Conservation (phyloP, 2,329 filamentous ascomycete genomes). For the Fusarium succisae region DNA sequence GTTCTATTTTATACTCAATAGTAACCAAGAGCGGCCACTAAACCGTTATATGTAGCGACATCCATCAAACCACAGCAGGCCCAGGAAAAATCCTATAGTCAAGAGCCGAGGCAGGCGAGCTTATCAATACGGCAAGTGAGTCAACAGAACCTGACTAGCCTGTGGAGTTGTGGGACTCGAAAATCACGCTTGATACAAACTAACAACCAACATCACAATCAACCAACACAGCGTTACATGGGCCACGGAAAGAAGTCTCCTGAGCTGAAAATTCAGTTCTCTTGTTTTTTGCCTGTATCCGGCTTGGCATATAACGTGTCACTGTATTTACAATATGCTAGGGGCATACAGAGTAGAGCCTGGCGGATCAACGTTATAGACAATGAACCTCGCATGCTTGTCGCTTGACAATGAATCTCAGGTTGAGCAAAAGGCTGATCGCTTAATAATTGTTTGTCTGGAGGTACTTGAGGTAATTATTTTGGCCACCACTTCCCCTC, state of each 20-base stretch:
- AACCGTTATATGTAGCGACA: too few species aligned
- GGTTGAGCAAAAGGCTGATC: not conserved
- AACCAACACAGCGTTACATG: not conserved
- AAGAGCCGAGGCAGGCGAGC: not conserved
- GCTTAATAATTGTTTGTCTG: too few species aligned
- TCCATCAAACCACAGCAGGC: not conserved
- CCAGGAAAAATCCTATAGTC: accelerated
- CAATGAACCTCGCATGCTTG: not conserved
- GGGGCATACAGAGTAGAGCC: not conserved
- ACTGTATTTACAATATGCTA: not conserved
- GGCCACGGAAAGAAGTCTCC: not conserved
- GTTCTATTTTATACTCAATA: not conserved
- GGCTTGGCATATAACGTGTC: not conserved
- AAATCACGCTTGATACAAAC: not conserved
- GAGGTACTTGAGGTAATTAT: too few species aligned
- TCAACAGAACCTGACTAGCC: not conserved
- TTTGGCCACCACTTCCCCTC: not conserved
- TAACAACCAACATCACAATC: not conserved
- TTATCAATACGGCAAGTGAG: not conserved
- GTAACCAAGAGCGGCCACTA: not conserved
- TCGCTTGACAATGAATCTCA: too few species aligned
- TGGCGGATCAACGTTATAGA: not conserved
- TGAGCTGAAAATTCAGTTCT: not conserved
- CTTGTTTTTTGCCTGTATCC: not conserved
- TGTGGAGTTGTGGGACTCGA: not conserved